Percentiles rank a stretch among this genome's conserved stretches.
Evolutionary conservation across 768 basidiomycete genomes (phyloP).

Genomic region (Gymnopilus dilepis): DNA sequence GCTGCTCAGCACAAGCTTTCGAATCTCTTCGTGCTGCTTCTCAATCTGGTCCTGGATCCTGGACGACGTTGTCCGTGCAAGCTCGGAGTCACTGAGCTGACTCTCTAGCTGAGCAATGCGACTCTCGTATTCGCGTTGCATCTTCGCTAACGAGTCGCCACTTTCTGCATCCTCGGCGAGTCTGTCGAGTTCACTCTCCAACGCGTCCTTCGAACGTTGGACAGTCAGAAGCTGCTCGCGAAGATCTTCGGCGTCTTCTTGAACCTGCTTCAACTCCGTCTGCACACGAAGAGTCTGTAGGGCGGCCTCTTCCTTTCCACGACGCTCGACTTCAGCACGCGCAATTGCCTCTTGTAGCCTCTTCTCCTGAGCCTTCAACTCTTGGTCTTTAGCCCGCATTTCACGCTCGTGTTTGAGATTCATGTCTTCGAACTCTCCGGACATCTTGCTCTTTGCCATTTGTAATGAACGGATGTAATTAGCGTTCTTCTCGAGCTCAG

Average conservation of each 20-base stretch:
- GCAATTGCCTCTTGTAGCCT: slow-evolving; percentile 57
- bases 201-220: slow-evolving; percentile 65
- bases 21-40: slow-evolving; percentile 74
- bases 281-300: slow-evolving; percentile 63
- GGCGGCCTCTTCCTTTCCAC: slow-evolving; percentile 68
- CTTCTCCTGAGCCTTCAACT: slow-evolving; percentile 64
- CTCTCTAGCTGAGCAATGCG: slow-evolving; percentile 67
- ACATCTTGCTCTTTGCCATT: slow-evolving; percentile 74
- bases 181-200: slow-evolving; percentile 70
- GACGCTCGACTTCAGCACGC: slow-evolving; percentile 71
- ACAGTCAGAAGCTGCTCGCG: slow-evolving; percentile 55
- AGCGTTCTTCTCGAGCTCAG: slow-evolving; percentile 75
- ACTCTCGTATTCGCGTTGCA: slow-evolving; percentile 67
- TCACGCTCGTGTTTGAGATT: slow-evolving; percentile 75
- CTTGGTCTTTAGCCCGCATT: slow-evolving; percentile 73
- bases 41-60: slow-evolving; percentile 68
- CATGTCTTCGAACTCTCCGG: slow-evolving; percentile 84
- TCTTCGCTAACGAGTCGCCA: slow-evolving; percentile 57
- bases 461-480: slow-evolving; percentile 86
- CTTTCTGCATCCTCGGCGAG: slow-evolving; percentile 66
- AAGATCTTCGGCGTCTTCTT: slow-evolving; percentile 61
- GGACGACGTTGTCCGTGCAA: slow-evolving; percentile 51
- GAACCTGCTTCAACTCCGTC: slow-evolving; percentile 59
- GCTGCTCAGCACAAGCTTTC: slow-evolving; percentile 63
- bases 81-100: slow-evolving; percentile 62